Conservation (phyloP, 148 eudicot species). For the Cornus suecica region DNA sequence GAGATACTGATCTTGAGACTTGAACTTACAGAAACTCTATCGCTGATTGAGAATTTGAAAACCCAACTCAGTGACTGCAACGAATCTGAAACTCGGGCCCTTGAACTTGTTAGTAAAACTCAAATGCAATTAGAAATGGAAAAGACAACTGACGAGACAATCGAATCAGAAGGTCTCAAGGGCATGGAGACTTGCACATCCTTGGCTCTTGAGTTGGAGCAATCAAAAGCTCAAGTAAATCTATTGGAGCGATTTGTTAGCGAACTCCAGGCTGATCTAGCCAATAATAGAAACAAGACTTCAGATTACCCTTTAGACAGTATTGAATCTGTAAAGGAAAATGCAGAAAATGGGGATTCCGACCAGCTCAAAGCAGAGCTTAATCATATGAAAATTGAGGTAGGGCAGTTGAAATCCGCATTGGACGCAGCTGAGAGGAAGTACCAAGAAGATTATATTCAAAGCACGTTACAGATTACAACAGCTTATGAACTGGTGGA, state of each 20-base stretch:
- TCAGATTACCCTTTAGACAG: constrained; percentile 12
- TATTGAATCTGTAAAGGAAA: constrained; percentile 1
- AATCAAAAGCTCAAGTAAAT: constrained; percentile 47
- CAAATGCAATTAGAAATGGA: constrained; percentile 54
- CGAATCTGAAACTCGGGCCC: constrained; percentile 53
- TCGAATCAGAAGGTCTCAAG: constrained; percentile 41
- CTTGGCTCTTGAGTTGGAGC: constrained; percentile 49
- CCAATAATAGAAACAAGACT: constrained; percentile 6
- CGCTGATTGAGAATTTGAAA: constrained; percentile 53
- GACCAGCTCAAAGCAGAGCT: constrained; percentile 46
- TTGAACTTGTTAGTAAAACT: constrained; percentile 45
- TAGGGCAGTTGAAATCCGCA: constrained; percentile 44
- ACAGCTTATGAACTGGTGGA: constrained; percentile 70
- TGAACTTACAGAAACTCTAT: constrained; percentile 56
- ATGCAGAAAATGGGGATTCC: constrained; percentile 33
- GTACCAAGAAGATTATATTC: constrained; percentile 65
- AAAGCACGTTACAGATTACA: constrained; percentile 67
- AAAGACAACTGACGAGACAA: constrained; percentile 45
- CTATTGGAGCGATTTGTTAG: constrained; percentile 47
- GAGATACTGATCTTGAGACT: constrained; percentile 54
- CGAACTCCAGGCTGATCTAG: constrained; percentile 40
- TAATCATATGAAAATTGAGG: constrained; percentile 47
- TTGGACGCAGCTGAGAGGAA: constrained; percentile 64
- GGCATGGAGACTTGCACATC: constrained; percentile 48
- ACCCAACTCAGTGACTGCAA: constrained; percentile 54